Evolutionary conservation across 768 basidiomycete species (phyloP).

Genomic region (Leccinum imitatum): DNA sequence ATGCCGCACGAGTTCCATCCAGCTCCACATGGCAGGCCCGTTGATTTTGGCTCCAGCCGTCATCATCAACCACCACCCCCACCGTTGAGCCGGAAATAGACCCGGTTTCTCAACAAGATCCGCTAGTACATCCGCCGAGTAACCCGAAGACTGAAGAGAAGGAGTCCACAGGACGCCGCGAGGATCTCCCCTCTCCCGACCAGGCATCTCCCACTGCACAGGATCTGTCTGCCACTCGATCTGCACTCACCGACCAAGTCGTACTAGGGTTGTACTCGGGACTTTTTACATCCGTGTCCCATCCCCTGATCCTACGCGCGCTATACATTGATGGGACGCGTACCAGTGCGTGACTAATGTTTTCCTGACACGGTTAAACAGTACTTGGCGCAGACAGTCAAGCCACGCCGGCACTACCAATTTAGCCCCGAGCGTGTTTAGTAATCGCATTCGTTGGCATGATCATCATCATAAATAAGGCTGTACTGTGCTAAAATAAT

Average conservation of each 20-base stretch:
- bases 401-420: not conserved
- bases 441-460: no score
- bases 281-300: conserved; percentile 81
- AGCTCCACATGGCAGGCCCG: conserved; percentile 56
- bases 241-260: no score
- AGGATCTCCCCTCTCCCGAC: not conserved
- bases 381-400: no score
- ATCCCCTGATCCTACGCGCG: conserved; percentile 86
- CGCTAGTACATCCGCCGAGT: conserved; percentile 2
- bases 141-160: conserved; percentile 4
- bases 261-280: conserved; percentile 81
- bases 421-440: not conserved
- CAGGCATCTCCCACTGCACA: conserved; percentile 4
- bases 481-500: not conserved
- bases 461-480: not conserved
- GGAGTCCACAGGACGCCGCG: not conserved
- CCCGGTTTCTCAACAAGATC: conserved; percentile 10
- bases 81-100: conserved; percentile 7
- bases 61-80: conserved; percentile 22
- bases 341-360: conserved; percentile 66
- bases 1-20: conserved; percentile 13
- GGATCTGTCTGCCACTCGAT: conserved; percentile 11
- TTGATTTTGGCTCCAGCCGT: conserved; percentile 58
- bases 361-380: not conserved
- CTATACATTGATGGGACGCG: conserved; percentile 93